Percentiles rank a stretch among this genome's conserved stretches.
These are phyloP conservation scores for Monosporozyma siamensis DNA, from an alignment of 805 yeast species.

Conservation along the genomic window DNA sequence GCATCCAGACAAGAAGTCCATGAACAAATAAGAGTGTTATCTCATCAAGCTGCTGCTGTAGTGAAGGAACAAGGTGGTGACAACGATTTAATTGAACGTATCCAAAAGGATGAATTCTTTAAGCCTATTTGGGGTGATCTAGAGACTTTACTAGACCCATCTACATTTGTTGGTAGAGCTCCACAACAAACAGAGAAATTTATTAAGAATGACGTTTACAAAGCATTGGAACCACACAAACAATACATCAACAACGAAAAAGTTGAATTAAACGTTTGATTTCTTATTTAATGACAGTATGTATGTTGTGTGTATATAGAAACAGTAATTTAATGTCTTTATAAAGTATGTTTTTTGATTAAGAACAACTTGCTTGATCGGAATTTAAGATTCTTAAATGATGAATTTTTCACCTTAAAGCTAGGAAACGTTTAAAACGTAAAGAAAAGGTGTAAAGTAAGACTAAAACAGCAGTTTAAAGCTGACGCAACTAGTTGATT, in stretches of 20 bases:
- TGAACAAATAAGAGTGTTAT: constrained; percentile 91
- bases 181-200: constrained; percentile 96
- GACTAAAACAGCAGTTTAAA: too few species aligned
- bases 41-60: constrained; percentile 95
- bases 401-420: too few species aligned
- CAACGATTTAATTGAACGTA: constrained; percentile 87
- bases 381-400: too few species aligned
- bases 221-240: constrained; percentile 66
- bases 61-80: constrained; percentile 98
- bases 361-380: too few species aligned
- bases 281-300: background rate
- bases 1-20: constrained; percentile 98
- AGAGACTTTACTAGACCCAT: constrained; percentile 75
- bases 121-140: constrained; percentile 81
- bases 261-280: constrained; percentile 70
- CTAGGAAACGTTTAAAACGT: too few species aligned
- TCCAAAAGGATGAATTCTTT: constrained; percentile 69
- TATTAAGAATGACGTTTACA: constrained; percentile 70
- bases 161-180: constrained; percentile 96
- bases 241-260: constrained; percentile 51
- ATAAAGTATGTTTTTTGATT: too few species aligned
- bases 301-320: background rate
- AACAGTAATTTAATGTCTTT: background rate
- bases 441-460: too few species aligned
- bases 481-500: too few species aligned